Evolutionary conservation across 2,329 filamentous ascomycete genomes (phyloP).

Genomic region (Alternaria burnsii): DNA sequence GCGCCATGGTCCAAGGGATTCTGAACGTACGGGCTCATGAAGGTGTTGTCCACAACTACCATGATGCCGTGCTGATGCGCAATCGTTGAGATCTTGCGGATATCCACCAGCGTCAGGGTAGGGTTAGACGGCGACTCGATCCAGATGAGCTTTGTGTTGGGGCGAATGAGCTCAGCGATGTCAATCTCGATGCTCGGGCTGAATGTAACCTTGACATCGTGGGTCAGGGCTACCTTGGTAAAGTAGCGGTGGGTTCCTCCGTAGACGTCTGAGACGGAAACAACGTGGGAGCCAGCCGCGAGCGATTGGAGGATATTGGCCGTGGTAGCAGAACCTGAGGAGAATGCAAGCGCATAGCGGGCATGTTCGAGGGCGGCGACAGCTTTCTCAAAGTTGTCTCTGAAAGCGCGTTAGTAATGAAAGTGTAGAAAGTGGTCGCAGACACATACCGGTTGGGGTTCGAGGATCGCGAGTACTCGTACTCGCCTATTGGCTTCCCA

Average conservation of each 20-base stretch:
- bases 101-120: conserved; percentile 91
- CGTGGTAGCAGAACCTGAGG: conserved; percentile 92
- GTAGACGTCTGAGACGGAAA: conserved; percentile 97
- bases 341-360: conserved; percentile 91
- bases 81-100: conserved; percentile 80
- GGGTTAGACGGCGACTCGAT: conserved; percentile 97
- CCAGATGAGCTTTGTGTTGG: conserved; percentile 94
- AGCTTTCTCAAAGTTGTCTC: conserved; percentile 90
- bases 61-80: conserved; percentile 89
- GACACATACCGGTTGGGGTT: conserved; percentile 80
- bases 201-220: conserved; percentile 94
- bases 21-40: conserved; percentile 94
- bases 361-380: conserved; percentile 93
- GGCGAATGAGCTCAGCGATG: conserved; percentile 82
- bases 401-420: conserved; percentile 35
- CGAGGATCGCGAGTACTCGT: conserved; percentile 91
- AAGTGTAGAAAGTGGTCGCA: background rate
- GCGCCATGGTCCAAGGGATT: conserved; percentile 95
- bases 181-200: conserved; percentile 91
- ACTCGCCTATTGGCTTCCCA: conserved; percentile 84
- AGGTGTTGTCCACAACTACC: conserved; percentile 99
- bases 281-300: conserved; percentile 88
- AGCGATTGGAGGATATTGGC: conserved; percentile 93
- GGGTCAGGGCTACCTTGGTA: conserved; percentile 93
- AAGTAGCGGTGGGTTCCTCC: conserved; percentile 98